Evolutionary conservation across 345 rosid species (phyloP).

Genomic region (Viola odorata): DNA sequence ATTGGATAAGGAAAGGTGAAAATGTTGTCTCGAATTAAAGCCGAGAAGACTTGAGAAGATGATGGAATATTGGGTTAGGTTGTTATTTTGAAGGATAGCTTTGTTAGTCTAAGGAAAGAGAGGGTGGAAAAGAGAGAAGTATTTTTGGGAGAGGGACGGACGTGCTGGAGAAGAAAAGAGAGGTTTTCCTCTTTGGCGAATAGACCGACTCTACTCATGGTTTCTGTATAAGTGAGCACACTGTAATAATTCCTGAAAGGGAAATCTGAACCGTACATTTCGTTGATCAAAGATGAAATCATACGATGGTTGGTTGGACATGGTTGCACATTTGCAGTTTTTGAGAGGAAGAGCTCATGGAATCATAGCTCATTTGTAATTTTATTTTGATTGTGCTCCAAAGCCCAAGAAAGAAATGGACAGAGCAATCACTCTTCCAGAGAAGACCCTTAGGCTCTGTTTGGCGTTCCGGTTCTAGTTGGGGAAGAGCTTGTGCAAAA

Average conservation of each 20-base stretch:
- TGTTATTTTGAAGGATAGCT: neutral
- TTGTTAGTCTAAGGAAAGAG: constrained; percentile 15
- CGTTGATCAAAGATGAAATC: neutral
- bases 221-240: neutral
- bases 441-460: too few relatives aligned
- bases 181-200: neutral
- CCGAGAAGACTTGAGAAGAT: too few relatives aligned
- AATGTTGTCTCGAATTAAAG: too few relatives aligned
- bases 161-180: constrained; percentile 10
- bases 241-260: too few relatives aligned
- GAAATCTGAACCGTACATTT: constrained; percentile 12
- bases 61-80: constrained; percentile 8
- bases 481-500: too few relatives aligned
- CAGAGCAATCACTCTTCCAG: neutral
- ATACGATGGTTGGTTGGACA: neutral
- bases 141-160: neutral
- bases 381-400: neutral
- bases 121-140: neutral
- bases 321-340: neutral
- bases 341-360: neutral
- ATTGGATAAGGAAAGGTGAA: neutral
- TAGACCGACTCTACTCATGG: neutral
- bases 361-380: neutral
- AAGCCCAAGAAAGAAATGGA: constrained; percentile 2
- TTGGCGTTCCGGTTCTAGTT: too few relatives aligned